Evolutionary conservation across 495 filamentous ascomycete species (phyloP), one percentile per base, ranked within the genome.

Genomic region (Antarctomyces pellizariae): DNA sequence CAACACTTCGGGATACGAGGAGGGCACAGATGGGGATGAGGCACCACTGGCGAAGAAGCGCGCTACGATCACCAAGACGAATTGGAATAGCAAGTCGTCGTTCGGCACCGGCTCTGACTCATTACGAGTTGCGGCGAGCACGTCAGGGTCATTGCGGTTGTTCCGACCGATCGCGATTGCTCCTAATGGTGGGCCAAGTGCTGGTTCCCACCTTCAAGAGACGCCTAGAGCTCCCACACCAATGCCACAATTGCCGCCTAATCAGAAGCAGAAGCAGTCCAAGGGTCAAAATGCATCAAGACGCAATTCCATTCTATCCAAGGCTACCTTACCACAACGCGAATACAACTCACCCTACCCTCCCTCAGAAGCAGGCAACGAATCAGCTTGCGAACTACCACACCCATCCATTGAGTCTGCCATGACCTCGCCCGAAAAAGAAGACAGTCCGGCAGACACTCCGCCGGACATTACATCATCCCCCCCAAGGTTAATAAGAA

Each of bases 91-190:
- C 16, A 71, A 66, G 24, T 59, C 66, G 4, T 62, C 71, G 4
- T 67, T 86, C 39, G 74, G 68, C 22, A 56, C 63, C 15, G 67
- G 66, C 24, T 62, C 69, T 11, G 75, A 78, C 19, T 89, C 80
- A 4, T 53, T 92, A n/a, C 60, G 82, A 29, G 78, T 90, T 7
- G 69, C 74, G 35, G 82, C 82, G 11, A 86, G 77, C 44, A 84
- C 78, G 9, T 67, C 80, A 16, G 76, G 76, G 10, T 89, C 82
- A 5, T 59, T 92, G 31, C 75, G 80, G n/a, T 67, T 72, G 22
- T 74, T 89, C 47, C 63, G 76, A 29, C 82, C 80, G 5, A 63
- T 75, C 16, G 64, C 64, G 16, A 62, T 62, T 20, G 54, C 57
- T 4, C 41, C 38, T 0, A 44, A 56, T 17, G 21, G 19, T 31